Evolutionary conservation across 768 basidiomycete species (phyloP), one percentile per base, ranked within the genome.

Genomic region (Pleurotus cornucopiae): DNA sequence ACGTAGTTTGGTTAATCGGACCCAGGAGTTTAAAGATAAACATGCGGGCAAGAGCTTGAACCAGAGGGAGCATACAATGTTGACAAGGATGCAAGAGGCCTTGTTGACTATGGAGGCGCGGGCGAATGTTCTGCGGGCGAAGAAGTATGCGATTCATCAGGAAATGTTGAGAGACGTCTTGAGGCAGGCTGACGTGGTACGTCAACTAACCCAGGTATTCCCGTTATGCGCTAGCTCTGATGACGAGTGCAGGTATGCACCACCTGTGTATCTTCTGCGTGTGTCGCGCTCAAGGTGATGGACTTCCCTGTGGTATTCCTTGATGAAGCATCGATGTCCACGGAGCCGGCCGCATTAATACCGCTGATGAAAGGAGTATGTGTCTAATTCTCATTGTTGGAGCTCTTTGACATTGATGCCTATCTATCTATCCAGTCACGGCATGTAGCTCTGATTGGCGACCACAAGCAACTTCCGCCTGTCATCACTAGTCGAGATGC

Each of bases 281-380:
- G 82, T 18, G 67, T 71, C 16, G 76, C 82, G 0, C 70, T 94
- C 54, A 82, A 83, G 57, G 80, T 86, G 5, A 76, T 84, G 14
- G 95, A 97, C 66, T 95, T 97, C 64, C 94, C 94, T 2, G 82
- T 96, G 30, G 94, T 97, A 1, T 94, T 96, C 63, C 71, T 97
- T 12, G 95, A 98, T 65, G 94, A 98, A 69, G 95, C 95, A 1
- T 92, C 91, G 6, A 96, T 97, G 93, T 93, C 91, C 30, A 96
- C 94, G 2, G 94, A 98, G 70, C 93, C 94, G 9, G 87, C 92
- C 20, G 89, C 92, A 16, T 73, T 96, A 55, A 88, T 98, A 62
- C 92, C 94, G 0, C 73, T 98, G 43, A 96, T 93, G 89, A 94
- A 91, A 81, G 94, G 94, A 7, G 91, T 93, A 74, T 56, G 89